Percentiles rank a stretch among this genome's conserved stretches.
Conservation (phyloP, 305 asterid species). For the Fraxinus sp. region DNA sequence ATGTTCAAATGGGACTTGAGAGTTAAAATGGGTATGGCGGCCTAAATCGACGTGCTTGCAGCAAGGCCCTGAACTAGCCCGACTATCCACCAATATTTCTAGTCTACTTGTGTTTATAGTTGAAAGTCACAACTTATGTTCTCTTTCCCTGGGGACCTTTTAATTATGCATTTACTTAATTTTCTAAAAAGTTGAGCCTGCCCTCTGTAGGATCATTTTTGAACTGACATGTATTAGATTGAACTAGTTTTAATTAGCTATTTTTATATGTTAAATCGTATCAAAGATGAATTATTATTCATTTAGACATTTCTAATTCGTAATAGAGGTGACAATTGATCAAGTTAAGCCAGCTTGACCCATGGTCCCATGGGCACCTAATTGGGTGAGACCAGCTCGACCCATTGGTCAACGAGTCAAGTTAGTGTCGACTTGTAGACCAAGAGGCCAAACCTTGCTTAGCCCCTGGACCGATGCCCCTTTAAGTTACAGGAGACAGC, state of each 20-base stretch:
- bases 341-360: background rate
- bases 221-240: background rate
- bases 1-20: background rate
- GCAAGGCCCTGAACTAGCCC: background rate
- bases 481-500: background rate
- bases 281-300: background rate
- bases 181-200: background rate
- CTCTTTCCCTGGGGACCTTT: background rate
- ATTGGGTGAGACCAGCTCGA: slow-evolving; percentile 3
- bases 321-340: background rate
- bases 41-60: background rate
- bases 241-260: background rate
- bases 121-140: background rate
- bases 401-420: slow-evolving; percentile 33
- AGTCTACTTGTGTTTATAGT: background rate
- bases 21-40: background rate
- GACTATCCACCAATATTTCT: background rate
- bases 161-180: too few species aligned
- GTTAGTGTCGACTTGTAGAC: background rate
- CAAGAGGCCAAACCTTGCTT: background rate
- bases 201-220: too few species aligned
- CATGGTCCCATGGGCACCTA: background rate
- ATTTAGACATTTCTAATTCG: background rate
- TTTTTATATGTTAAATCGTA: background rate
- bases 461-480: background rate